Evolutionary conservation across 306 rosid genomes (phyloP).

Genomic region (Hippophae gyantsensis): DNA sequence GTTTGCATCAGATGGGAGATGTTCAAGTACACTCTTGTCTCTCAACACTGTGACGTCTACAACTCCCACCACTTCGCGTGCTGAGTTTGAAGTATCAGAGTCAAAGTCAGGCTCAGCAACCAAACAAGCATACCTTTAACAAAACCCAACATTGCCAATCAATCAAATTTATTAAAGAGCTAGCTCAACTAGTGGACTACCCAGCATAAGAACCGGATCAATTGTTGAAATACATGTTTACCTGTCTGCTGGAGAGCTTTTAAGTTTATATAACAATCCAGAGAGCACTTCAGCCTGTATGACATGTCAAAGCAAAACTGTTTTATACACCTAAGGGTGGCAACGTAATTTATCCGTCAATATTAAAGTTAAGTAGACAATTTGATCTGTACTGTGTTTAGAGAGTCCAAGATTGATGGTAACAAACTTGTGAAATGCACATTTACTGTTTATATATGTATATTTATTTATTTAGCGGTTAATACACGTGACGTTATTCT

Average conservation of each 20-base stretch:
- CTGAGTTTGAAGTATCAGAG: slow-evolving; percentile 15
- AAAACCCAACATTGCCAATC: background rate
- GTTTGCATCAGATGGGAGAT: slow-evolving; percentile 44
- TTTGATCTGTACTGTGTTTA: too few species aligned
- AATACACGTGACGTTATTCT: too few species aligned
- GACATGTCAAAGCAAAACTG: background rate
- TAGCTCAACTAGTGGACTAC: too few species aligned
- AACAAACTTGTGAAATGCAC: too few species aligned
- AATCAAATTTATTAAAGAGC: background rate
- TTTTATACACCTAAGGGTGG: too few species aligned
- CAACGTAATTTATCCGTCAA: too few species aligned
- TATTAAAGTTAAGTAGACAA: too few species aligned
- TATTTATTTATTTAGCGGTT: too few species aligned
- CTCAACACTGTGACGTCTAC: slow-evolving; percentile 56
- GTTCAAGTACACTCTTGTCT: slow-evolving; percentile 41
- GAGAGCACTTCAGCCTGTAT: slow-evolving; percentile 77
- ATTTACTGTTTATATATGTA: background rate
- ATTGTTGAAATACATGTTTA: slow-evolving; percentile 8
- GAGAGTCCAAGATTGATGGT: too few species aligned
- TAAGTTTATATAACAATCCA: slow-evolving; percentile 64
- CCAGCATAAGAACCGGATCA: background rate
- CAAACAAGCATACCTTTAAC: slow-evolving; percentile 74
- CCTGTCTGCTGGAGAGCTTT: slow-evolving; percentile 62
- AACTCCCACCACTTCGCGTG: slow-evolving; percentile 54
- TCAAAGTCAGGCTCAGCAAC: slow-evolving; percentile 47